Evolutionary conservation across 176 grass and related monocot species (phyloP), one percentile per base, ranked within the genome.

Genomic region (Microstegium vimineum): DNA sequence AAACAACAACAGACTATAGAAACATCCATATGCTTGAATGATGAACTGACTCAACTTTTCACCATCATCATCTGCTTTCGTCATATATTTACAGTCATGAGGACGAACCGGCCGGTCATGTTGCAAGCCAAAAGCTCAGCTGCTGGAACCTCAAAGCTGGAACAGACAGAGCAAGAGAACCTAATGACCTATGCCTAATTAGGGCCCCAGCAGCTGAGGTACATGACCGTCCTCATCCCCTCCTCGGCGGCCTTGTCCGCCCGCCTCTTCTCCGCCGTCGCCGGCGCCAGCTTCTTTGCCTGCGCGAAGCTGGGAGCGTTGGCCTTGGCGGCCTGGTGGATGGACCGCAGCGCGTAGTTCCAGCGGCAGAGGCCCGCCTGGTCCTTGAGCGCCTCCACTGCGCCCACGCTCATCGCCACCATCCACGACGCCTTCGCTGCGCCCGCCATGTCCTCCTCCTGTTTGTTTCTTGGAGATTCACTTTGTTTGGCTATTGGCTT

Each of bases 301-400:
- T 77, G 90, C 5, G 81, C 69, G 71, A 61, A 76, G 61, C 54
- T 52, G 8, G 38, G 59, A 3, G 60, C 7, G 69, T 45, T 84
- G 83, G 82, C 69, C 83, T 83, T 91, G 28, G 86, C 88, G 0
- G 13, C 16, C 9, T 75, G 86, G 65, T 94, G 83, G 69, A 91
- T 4, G 10, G 89, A 89, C 2, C 84, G 49, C 33, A 94, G 28
- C 0, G 84, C 84, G 40, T 97, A 93, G 86, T 93, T 97, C 94
- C 91, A 97, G 12, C 94, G 72, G 67, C 91, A 94, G 31, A 91
- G 91, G 0, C 94, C 91, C 0, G 27, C 84, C 47, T 97, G 94
- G 60, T 95, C 90, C 82, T 95, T 95, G 69, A 94, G 81, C 7
- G 87, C 93, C 62, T 95, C 93, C 71, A 92, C 93, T 0, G 87